Base-by-base conservation (phyloP, 495 filamentous ascomycete species). In the Cercophora samala region DNA sequence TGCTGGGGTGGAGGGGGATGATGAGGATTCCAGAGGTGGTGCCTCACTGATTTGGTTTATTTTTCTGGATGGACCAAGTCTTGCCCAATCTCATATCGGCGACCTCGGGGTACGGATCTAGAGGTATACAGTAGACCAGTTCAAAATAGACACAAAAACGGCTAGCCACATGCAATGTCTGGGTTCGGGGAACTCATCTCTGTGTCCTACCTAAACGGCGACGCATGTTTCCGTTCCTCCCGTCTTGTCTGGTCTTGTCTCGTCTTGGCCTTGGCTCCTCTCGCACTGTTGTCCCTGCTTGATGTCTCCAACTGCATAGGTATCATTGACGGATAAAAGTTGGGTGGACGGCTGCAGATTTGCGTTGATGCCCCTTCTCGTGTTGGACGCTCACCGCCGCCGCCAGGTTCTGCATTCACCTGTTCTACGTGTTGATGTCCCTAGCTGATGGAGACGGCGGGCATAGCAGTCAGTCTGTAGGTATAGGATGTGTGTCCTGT, bases 1-100 rank as follows among this genome's bases (percentile, higher is more conserved):
- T 76, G 74, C 64, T 75, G 64, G 74, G 74, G 8, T 76, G 71
- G 69, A 55, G 74, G 23, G 71, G 71, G 25, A 73, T 76, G 73
- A 76, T 76, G 74, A 65, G 74, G 55, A 72, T 76, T 59, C 71
- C 73, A n/a, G 46, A 25, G 42, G 46, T 64, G 42, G 46, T 64
- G 13, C 66, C 61, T 5, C 46, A 62, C 22, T 62, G 60, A 62
- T 6, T 46, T 46, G 37, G 37, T 11, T 46, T 55, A 8, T n/a
- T n/a, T n/a, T 29, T 29, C 0, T 29, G 3, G 26, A 29, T 29
- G 3, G 26, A 29, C 8, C 26, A 29, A 8, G 26, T 29, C 26
- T 29, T 29, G 26, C 37, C n/a, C n/a, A n/a, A n/a, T n/a, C n/a
- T n/a, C n/a, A n/a, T n/a, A n/a, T 46, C 37, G 37, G 37, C 9